These are phyloP conservation scores for Citrus glauca DNA, from an alignment of 345 rosid genomes.

Conservation along the genomic window DNA sequence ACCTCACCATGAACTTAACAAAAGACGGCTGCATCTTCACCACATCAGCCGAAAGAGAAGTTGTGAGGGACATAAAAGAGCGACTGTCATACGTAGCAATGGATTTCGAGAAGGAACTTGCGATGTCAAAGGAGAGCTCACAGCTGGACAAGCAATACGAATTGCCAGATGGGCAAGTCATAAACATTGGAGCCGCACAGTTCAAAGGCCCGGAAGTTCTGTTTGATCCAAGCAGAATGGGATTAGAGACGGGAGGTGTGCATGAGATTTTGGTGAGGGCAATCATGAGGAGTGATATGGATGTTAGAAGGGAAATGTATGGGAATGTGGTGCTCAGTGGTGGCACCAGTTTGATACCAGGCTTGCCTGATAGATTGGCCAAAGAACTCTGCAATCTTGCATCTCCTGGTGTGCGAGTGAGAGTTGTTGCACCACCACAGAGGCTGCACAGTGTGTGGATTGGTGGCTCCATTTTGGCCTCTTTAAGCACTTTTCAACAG, in stretches of 20 bases:
- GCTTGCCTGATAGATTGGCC: constrained; percentile 44
- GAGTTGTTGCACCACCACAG: constrained; percentile 53
- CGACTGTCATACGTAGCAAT: constrained; percentile 40
- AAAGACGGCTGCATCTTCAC: constrained; percentile 33
- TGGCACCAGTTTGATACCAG: constrained; percentile 48
- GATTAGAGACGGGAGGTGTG: constrained; percentile 49
- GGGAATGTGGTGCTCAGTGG: constrained; percentile 53
- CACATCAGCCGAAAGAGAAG: constrained; percentile 45
- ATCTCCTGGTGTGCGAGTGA: constrained; percentile 39
- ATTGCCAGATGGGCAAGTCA: constrained; percentile 19
- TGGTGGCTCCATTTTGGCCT: constrained; percentile 29
- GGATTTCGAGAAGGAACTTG: constrained; percentile 42
- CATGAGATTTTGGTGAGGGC: constrained; percentile 41
- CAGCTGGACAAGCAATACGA: constrained; percentile 42
- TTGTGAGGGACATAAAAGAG: constrained; percentile 50
- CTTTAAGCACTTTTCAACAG: constrained; percentile 47
- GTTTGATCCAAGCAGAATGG: constrained; percentile 36
- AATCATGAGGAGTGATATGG: constrained; percentile 39
- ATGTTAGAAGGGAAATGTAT: constrained; percentile 43
- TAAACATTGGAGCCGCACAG: constrained; percentile 34
- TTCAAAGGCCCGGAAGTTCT: constrained; percentile 48
- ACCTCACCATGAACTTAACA: constrained; percentile 18
- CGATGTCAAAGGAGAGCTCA: constrained; percentile 33
- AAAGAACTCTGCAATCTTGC: constrained; percentile 44
- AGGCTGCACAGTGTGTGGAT: constrained; percentile 41